Evolutionary conservation across 2,329 filamentous ascomycete genomes (phyloP).

Genomic region (Penicillium expansum): DNA sequence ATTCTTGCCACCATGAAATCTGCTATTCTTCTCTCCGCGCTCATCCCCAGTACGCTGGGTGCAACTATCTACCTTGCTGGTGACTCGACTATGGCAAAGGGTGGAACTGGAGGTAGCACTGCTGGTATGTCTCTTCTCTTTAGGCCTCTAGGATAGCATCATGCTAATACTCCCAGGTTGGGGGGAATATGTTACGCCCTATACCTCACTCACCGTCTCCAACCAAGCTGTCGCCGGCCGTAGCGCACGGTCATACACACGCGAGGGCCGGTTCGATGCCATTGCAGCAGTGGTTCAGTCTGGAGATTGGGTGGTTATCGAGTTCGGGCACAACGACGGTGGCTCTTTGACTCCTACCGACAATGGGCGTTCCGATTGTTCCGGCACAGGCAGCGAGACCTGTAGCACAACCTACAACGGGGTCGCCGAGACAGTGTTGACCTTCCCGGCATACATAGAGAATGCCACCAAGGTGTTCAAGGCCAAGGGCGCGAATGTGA

Average conservation of each 20-base stretch:
- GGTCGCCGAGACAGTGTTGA: slow-evolving; percentile 56
- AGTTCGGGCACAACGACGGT: slow-evolving; percentile 72
- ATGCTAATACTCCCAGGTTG: slow-evolving; percentile 49
- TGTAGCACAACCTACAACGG: slow-evolving; percentile 55
- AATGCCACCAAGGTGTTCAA: slow-evolving; percentile 56
- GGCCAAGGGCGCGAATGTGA: slow-evolving; percentile 59
- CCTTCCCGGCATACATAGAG: slow-evolving; percentile 59
- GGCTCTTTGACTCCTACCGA: slow-evolving; percentile 55
- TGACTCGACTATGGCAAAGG: slow-evolving; percentile 37
- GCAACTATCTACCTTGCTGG: slow-evolving; percentile 34
- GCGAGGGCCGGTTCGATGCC: slow-evolving; percentile 62
- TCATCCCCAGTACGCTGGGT: slow-evolving; percentile 25
- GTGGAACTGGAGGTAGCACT: slow-evolving; percentile 23
- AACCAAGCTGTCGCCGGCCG: slow-evolving; percentile 67
- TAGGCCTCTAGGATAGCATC: not conserved
- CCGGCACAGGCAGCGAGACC: slow-evolving; percentile 53
- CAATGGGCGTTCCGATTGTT: slow-evolving; percentile 62
- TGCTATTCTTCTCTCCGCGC: slow-evolving; percentile 15
- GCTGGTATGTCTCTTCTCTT: slow-evolving; percentile 17
- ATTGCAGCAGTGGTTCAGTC: slow-evolving; percentile 53
- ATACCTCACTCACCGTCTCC: slow-evolving; percentile 50
- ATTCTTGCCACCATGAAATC: slow-evolving; percentile 23
- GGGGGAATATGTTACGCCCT: slow-evolving; percentile 59
- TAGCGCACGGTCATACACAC: slow-evolving; percentile 63
- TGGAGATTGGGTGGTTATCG: slow-evolving; percentile 67